A percentile compares a stretch with the other conserved stretches of the same genome.
These are phyloP conservation scores for Cladorrhinum samala DNA, from an alignment of 495 filamentous ascomycete genomes.

Conservation along the genomic window DNA sequence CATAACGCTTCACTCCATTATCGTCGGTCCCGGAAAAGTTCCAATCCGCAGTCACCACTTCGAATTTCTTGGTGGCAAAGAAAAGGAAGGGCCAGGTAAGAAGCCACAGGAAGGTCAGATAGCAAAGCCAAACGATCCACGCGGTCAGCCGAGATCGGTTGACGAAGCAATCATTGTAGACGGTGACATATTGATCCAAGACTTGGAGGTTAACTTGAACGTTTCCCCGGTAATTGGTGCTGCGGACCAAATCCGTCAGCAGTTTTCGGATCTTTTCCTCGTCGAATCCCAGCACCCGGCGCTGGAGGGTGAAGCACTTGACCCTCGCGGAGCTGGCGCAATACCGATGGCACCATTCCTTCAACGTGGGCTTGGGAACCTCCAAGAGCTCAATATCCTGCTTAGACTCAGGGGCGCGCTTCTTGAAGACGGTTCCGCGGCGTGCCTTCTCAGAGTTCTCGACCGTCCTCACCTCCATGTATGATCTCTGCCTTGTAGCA, in stretches of 20 bases:
- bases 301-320: constrained; percentile 46
- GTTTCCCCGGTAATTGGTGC: constrained; percentile 56
- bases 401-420: constrained; percentile 34
- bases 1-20: constrained; percentile 35
- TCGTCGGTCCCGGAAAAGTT: constrained; percentile 33
- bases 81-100: constrained; percentile 59
- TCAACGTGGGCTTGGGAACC: constrained; percentile 35
- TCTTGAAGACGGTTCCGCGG: constrained; percentile 36
- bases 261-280: constrained; percentile 36
- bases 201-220: constrained; percentile 48
- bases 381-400: constrained; percentile 33
- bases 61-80: constrained; percentile 55
- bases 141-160: constrained; percentile 52
- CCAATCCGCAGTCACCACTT: constrained; percentile 51
- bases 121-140: constrained; percentile 55
- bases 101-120: constrained; percentile 54
- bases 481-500: constrained; percentile 22
- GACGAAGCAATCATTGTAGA: constrained; percentile 49
- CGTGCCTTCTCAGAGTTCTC: constrained; percentile 34
- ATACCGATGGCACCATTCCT: constrained; percentile 53
- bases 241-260: constrained; percentile 42
- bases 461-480: constrained; percentile 29
- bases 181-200: constrained; percentile 39
- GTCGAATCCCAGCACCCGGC: constrained; percentile 49
- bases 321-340: constrained; percentile 42